A percentile compares a stretch with the other conserved stretches of the same genome.
Conservation (phyloP, 441 rosid genomes). For the Adansonia grandidieri region DNA sequence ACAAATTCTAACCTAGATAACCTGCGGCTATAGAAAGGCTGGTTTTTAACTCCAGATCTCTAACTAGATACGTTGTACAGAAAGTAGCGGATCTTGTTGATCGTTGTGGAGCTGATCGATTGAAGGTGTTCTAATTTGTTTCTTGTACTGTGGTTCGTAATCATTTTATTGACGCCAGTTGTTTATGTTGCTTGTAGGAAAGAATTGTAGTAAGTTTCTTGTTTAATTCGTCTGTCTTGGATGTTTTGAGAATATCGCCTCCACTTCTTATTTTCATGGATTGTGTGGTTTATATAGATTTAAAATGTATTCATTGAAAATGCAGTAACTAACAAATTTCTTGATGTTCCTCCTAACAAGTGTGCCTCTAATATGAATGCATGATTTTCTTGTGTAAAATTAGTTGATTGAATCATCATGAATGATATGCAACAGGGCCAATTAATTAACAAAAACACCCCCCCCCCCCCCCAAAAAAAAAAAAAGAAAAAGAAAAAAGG, state of each 20-base stretch:
- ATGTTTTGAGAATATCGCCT: background rate
- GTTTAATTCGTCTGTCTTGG: constrained; percentile 22
- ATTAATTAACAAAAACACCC: too few species aligned
- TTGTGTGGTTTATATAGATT: constrained; percentile 27
- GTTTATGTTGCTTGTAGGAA: constrained; percentile 27
- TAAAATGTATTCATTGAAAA: constrained; percentile 23
- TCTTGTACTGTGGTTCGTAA: constrained; percentile 34
- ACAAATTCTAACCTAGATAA: constrained; percentile 68
- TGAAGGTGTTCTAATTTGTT: constrained; percentile 35
- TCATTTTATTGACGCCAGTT: constrained; percentile 36
- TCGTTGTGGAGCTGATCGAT: constrained; percentile 36
- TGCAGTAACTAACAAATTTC: too few species aligned
- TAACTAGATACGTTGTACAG: constrained; percentile 62
- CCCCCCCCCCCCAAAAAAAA: too few species aligned
- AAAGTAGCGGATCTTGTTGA: constrained; percentile 41
- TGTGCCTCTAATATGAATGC: too few species aligned
- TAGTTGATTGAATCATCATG: too few species aligned
- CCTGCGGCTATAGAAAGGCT: constrained; percentile 56
- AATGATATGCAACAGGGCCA: too few species aligned
- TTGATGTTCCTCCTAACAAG: too few species aligned
- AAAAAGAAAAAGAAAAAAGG: too few species aligned
- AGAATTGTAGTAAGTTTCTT: constrained; percentile 19
- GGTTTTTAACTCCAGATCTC: constrained; percentile 42
- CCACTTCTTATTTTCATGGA: constrained; percentile 10
- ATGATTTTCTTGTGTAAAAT: too few species aligned